Evolutionary conservation across 1,284 basidiomycete genomes (phyloP).

Genomic region (Marasmius fiardii): DNA sequence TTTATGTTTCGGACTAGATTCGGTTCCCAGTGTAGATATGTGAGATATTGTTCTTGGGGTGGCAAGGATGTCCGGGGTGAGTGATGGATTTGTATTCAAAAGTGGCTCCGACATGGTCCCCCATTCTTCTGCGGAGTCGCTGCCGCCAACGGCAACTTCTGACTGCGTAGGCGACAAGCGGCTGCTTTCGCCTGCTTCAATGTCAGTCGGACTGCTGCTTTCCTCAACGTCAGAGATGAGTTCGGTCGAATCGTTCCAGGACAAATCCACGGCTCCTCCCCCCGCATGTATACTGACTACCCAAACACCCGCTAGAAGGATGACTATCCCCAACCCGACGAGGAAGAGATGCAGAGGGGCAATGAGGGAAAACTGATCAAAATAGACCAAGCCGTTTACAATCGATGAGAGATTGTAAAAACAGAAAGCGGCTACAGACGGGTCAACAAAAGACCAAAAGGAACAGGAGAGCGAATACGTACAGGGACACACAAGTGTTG

Average conservation of each 20-base stretch:
- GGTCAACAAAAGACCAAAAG: background rate
- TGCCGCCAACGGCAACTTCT: conserved; percentile 5
- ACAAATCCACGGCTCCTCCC: conserved; percentile 47
- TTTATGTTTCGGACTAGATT: conserved; percentile 1
- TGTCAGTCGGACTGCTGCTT: conserved; percentile 9
- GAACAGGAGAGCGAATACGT: conserved; percentile 27
- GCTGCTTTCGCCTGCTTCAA: background rate
- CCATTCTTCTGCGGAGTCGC: conserved; percentile 26
- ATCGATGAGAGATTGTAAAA: conserved; percentile 95
- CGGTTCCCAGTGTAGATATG: conserved; percentile 1
- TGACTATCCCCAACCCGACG: conserved; percentile 75
- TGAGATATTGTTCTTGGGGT: conserved; percentile 5
- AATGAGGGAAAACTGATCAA: conserved; percentile 82
- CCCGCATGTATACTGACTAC: conserved; percentile 73
- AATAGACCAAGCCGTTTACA: conserved; percentile 86
- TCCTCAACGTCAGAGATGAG: conserved; percentile 26
- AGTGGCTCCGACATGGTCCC: conserved; percentile 32
- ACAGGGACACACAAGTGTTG: conserved; percentile 90
- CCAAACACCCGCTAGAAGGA: conserved; percentile 90
- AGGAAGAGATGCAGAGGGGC: conserved; percentile 66
- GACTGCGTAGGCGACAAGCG: background rate
- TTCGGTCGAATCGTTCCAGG: conserved; percentile 48
- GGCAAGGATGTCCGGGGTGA: conserved; percentile 14
- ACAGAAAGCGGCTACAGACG: conserved; percentile 79
- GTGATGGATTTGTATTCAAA: conserved; percentile 11